These are phyloP conservation scores for Lepiota subincarnata DNA, from an alignment of 768 basidiomycete genomes.

Conservation along the genomic window DNA sequence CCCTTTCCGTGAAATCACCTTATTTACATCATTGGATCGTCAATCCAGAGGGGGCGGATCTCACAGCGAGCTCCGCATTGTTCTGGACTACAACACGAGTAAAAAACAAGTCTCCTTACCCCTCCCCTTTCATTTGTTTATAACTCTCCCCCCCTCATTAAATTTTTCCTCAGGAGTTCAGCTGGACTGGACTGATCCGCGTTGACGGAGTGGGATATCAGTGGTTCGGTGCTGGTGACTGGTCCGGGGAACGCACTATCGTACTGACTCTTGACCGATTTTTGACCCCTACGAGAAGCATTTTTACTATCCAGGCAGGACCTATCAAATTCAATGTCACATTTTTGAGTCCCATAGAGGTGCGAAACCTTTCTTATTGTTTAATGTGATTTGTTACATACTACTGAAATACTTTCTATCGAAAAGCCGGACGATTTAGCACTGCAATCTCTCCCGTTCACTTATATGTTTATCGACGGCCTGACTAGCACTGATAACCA, in stretches of 20 bases:
- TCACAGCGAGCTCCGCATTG: no score
- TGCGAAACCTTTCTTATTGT: constrained; percentile 16
- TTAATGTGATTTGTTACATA: neutral
- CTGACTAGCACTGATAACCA: constrained; percentile 30
- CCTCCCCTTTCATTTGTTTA: no score
- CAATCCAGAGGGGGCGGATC: no score
- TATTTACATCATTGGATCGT: no score
- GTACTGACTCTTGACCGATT: neutral
- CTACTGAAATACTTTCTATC: neutral
- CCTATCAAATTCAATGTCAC: constrained; percentile 44
- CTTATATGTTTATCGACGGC: constrained; percentile 37
- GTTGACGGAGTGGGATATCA: constrained; percentile 42
- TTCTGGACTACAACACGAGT: no score
- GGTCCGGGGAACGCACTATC: constrained; percentile 18
- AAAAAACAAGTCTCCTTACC: no score
- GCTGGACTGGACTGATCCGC: constrained; percentile 47
- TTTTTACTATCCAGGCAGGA: constrained; percentile 47
- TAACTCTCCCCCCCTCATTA: neutral
- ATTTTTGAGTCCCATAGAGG: constrained; percentile 58
- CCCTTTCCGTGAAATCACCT: no score
- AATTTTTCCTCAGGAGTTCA: constrained; percentile 32
- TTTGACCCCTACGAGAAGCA: constrained; percentile 52
- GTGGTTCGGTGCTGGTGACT: constrained; percentile 32
- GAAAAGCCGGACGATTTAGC: constrained; percentile 42
- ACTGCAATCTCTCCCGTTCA: constrained; percentile 50